These are phyloP conservation scores for Podospora australis DNA, from an alignment of 495 filamentous ascomycete genomes.

Conservation along the genomic window DNA sequence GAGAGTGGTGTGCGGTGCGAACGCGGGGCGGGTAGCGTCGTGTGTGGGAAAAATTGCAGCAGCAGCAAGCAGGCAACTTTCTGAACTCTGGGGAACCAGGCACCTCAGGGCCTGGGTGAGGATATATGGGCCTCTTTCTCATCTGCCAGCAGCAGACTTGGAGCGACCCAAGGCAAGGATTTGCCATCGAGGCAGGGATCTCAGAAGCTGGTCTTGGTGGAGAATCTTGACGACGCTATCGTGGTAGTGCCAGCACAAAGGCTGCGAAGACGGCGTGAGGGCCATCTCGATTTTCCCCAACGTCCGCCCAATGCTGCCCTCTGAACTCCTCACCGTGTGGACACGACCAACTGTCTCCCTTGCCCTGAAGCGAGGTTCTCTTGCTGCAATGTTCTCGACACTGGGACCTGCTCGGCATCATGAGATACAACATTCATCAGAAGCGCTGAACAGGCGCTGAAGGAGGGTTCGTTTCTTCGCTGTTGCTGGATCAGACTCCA, in stretches of 20 bases:
- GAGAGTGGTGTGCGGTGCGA: slow-evolving; percentile 9
- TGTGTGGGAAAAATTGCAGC: slow-evolving; percentile 7
- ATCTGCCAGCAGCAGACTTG: slow-evolving; percentile 12
- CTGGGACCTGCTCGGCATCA: not conserved
- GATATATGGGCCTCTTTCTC: slow-evolving; percentile 29
- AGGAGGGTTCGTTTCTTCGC: not conserved
- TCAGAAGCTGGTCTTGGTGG: slow-evolving; percentile 24
- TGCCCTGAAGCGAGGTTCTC: not conserved
- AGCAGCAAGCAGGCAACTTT: too few species aligned
- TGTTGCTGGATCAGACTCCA: not conserved
- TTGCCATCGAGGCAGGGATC: slow-evolving; percentile 22
- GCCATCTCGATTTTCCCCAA: too few species aligned
- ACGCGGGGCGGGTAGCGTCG: slow-evolving; percentile 13
- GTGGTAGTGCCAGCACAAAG: slow-evolving; percentile 8
- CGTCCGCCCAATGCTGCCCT: too few species aligned
- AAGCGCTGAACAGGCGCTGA: slow-evolving; percentile 6
- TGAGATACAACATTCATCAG: too few species aligned
- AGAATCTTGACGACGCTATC: slow-evolving; percentile 21
- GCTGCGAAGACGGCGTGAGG: not conserved
- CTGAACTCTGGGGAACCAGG: slow-evolving; percentile 18
- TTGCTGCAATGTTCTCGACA: too few species aligned
- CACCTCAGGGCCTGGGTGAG: slow-evolving; percentile 24
- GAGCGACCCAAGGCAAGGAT: slow-evolving; percentile 19
- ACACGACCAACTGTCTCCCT: too few species aligned
- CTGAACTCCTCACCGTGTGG: too few species aligned